Percentiles rank a stretch among this genome's conserved stretches.
phyloP scores from a whole-genome alignment of 2,329 filamentous ascomycete species.

The Pseudogymnoascus sp. region DNA sequence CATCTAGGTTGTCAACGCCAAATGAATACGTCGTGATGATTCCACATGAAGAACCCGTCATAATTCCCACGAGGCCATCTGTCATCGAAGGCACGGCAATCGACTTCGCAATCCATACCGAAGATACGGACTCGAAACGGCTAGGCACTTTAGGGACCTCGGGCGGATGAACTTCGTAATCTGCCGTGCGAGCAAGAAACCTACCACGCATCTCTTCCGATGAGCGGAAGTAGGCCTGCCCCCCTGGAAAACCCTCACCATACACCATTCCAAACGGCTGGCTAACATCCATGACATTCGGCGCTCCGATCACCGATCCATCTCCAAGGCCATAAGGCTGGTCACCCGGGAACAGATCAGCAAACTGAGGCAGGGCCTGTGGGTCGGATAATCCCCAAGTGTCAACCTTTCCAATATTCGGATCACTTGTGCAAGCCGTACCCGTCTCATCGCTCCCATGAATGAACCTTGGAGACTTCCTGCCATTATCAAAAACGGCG shows the following conservation, averaged over 20 bases:
- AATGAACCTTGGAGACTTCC: conserved; percentile 69
- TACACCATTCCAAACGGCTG: conserved; percentile 75
- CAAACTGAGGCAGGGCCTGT: conserved; percentile 67
- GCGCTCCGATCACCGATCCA: conserved; percentile 65
- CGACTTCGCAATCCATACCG: conserved; percentile 87
- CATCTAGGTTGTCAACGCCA: conserved; percentile 47
- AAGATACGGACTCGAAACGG: conserved; percentile 63
- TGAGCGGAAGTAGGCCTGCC: conserved; percentile 70
- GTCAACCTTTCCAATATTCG: conserved; percentile 65
- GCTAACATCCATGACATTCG: conserved; percentile 87
- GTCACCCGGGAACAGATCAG: conserved; percentile 67
- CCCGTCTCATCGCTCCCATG: conserved; percentile 77
- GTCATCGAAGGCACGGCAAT: conserved; percentile 63
- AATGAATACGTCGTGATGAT: conserved; percentile 77
- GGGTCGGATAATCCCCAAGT: conserved; percentile 75
- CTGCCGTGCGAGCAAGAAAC: conserved; percentile 58
- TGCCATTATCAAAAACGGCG: conserved; percentile 65
- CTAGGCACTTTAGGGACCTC: conserved; percentile 73
- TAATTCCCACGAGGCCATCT: conserved; percentile 69
- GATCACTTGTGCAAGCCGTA: conserved; percentile 73
- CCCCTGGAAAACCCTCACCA: conserved; percentile 80
- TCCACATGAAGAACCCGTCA: conserved; percentile 77
- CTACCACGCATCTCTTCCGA: conserved; percentile 68
- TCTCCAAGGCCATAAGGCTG: conserved; percentile 70
- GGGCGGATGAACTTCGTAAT: conserved; percentile 53